Percentiles rank a stretch among this genome's conserved stretches.
Evolutionary conservation across 2,329 filamentous ascomycete genomes (phyloP).

Genomic region (Trichophyton verrucosum): DNA sequence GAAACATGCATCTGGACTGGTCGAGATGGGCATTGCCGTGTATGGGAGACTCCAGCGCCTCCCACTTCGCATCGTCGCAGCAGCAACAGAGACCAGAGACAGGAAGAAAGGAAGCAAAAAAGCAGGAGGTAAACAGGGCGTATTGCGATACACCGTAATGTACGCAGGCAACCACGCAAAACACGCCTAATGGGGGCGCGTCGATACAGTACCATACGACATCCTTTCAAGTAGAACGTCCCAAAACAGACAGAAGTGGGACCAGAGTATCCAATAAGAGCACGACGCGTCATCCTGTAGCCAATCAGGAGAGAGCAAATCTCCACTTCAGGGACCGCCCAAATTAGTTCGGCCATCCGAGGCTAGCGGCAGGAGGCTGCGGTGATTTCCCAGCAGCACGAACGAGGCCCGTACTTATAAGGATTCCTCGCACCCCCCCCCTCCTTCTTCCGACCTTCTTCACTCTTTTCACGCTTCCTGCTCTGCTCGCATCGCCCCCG

Average conservation of each 20-base stretch:
- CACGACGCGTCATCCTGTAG: slow-evolving; percentile 15
- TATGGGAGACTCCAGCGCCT: background rate
- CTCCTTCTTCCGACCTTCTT: slow-evolving; percentile 22
- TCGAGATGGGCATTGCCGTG: background rate
- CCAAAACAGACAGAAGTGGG: slow-evolving; percentile 11
- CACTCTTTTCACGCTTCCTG: slow-evolving; percentile 21
- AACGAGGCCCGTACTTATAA: slow-evolving; percentile 28
- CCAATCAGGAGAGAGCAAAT: slow-evolving; percentile 24
- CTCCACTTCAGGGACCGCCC: slow-evolving; percentile 23
- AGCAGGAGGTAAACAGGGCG: background rate
- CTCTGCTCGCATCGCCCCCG: slow-evolving; percentile 9
- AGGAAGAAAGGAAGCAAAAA: background rate
- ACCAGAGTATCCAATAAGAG: slow-evolving; percentile 18
- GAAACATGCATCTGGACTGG: background rate
- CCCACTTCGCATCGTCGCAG: background rate
- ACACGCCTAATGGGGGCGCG: background rate
- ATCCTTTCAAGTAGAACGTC: background rate
- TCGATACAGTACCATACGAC: background rate
- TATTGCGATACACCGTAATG: background rate
- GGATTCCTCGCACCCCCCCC: slow-evolving; percentile 29
- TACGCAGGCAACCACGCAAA: background rate
- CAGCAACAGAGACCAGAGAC: background rate
- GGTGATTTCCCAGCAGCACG: slow-evolving; percentile 20
- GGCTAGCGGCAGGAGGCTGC: slow-evolving; percentile 26
- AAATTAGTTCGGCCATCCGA: slow-evolving; percentile 25